A percentile compares a stretch with the other conserved stretches of the same genome.
phyloP scores from a whole-genome alignment of 345 rosid species.

The Mangifera indica region DNA sequence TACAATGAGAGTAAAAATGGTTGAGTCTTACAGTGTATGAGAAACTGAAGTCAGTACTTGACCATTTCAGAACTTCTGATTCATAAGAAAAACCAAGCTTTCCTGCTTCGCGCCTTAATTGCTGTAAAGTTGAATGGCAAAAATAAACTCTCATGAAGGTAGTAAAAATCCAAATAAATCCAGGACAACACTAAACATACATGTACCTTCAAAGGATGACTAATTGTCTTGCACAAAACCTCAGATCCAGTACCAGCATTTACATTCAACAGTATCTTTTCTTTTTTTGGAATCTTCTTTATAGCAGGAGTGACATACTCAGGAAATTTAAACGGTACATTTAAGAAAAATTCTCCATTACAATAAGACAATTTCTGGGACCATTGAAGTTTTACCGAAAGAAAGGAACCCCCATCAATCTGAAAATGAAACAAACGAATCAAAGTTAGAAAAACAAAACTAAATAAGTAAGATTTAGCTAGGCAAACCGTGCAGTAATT shows the following conservation, averaged over 20 bases:
- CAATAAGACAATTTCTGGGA: conserved; percentile 61
- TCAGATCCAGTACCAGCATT: conserved; percentile 59
- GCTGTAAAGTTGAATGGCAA: conserved; percentile 38
- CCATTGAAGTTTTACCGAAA: conserved; percentile 72
- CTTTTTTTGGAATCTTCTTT: conserved; percentile 68
- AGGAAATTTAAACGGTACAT: conserved; percentile 77
- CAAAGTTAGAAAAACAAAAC: not conserved
- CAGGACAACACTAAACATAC: conserved; percentile 2
- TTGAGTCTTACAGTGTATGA: conserved; percentile 59
- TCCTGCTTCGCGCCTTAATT: conserved; percentile 57
- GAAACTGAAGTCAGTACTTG: conserved; percentile 60
- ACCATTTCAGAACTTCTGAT: conserved; percentile 85
- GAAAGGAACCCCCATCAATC: conserved; percentile 84
- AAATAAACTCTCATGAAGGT: conserved; percentile 2
- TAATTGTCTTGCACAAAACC: conserved; percentile 59
- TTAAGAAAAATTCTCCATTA: conserved; percentile 57
- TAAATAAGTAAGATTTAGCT: not conserved
- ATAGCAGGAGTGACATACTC: conserved; percentile 81
- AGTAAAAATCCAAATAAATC: not conserved
- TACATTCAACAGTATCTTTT: conserved; percentile 72
- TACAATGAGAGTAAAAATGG: not conserved
- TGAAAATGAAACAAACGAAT: conserved; percentile 18
- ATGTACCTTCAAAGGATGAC: conserved; percentile 85
- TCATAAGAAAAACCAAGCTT: conserved; percentile 63
- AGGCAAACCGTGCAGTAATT: not conserved